phyloP scores from a whole-genome alignment of 2,329 filamentous ascomycete species.

The Fonsecaea pedrosoi region DNA sequence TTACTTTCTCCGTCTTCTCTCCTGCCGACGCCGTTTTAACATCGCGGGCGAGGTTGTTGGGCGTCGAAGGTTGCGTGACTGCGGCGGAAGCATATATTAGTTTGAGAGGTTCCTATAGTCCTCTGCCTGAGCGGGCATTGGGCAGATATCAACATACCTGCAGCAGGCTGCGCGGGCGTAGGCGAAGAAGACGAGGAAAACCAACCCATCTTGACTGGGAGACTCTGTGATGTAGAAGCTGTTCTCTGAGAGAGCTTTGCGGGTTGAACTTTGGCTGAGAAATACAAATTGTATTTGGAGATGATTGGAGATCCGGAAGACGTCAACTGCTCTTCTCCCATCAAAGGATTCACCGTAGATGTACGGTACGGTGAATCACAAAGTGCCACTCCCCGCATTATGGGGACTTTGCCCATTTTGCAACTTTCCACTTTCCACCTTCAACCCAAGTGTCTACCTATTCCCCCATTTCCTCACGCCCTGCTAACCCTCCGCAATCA shows the following conservation, averaged over 20 bases:
- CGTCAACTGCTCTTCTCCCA: conserved; percentile 12
- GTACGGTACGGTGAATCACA: conserved; percentile 6
- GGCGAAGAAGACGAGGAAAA: conserved; percentile 35
- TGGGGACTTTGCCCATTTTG: conserved; percentile 21
- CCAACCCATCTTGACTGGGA: conserved; percentile 29
- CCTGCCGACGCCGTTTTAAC: conserved; percentile 23
- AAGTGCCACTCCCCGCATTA: conserved; percentile 4
- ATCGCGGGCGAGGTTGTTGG: conserved; percentile 27
- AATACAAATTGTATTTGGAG: conserved; percentile 26
- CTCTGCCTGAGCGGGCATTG: background rate
- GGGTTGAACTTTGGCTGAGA: conserved; percentile 26
- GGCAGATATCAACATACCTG: conserved; percentile 21
- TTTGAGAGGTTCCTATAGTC: background rate
- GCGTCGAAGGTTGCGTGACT: conserved; percentile 30
- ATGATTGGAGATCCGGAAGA: background rate
- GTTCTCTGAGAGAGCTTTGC: background rate
- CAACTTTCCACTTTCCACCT: background rate
- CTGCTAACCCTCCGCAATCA: conserved; percentile 16
- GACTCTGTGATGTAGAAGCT: background rate
- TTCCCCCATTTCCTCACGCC: background rate
- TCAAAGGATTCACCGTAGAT: conserved; percentile 9
- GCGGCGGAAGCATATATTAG: background rate
- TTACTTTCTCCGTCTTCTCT: conserved; percentile 37
- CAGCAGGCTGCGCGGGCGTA: conserved; percentile 30
- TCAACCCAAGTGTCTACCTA: background rate